phyloP scores from a whole-genome alignment of 1,284 basidiomycete species.

The Ustilago lituana region DNA sequence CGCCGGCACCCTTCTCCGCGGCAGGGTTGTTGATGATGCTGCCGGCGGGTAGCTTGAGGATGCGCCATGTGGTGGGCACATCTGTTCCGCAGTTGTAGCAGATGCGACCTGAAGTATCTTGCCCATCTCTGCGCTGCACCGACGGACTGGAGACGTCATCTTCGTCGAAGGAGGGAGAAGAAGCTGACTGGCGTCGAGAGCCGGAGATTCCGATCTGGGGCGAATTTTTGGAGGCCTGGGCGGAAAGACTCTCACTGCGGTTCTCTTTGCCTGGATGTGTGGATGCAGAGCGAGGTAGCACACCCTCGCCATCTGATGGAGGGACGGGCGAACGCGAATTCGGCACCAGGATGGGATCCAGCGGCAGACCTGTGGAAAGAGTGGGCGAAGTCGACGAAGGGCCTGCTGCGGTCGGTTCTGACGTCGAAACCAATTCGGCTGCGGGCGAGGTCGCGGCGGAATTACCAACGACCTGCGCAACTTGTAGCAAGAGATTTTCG shows the following conservation, averaged over 20 bases:
- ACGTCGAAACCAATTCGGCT: neutral
- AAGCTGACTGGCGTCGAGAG: constrained; percentile 19
- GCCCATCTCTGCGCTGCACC: constrained; percentile 20
- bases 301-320: neutral
- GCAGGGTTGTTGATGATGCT: constrained; percentile 44
- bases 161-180: constrained; percentile 22
- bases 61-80: constrained; percentile 53
- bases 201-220: constrained; percentile 10
- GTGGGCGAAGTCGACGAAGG: constrained; percentile 14
- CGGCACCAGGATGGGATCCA: constrained; percentile 24
- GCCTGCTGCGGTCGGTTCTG: constrained; percentile 1
- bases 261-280: constrained; percentile 30
- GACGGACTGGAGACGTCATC: constrained; percentile 16
- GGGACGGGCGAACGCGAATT: constrained; percentile 15
- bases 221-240: constrained; percentile 13
- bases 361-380: constrained; percentile 14
- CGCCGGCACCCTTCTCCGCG: constrained; percentile 28
- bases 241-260: constrained; percentile 5
- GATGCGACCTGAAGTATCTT: constrained; percentile 19
- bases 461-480: constrained; percentile 34
- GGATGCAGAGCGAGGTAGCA: neutral
- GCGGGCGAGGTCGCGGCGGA: constrained; percentile 18
- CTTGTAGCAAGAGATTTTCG: constrained; percentile 38
- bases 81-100: constrained; percentile 64
- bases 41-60: constrained; percentile 48